phyloP scores from a whole-genome alignment of 148 eudicot species.

The Rhododendron simsii region DNA sequence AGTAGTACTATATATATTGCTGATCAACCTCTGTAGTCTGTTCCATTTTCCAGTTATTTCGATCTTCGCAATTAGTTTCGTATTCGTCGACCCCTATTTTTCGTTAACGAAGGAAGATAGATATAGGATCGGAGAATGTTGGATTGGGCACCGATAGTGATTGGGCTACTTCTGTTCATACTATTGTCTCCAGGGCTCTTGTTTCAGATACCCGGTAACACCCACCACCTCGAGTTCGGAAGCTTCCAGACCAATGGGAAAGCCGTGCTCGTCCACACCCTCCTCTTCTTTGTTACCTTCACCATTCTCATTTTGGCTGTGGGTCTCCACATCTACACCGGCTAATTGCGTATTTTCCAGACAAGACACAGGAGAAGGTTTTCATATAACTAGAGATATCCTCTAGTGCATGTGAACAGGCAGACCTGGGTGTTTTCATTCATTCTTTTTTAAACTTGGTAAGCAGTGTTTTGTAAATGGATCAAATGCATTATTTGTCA shows the following conservation, averaged over 20 bases:
- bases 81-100: neutral
- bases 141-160: conserved; percentile 31
- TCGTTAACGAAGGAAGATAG: neutral
- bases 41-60: neutral
- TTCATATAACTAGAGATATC: no score
- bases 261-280: conserved; percentile 25
- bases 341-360: neutral
- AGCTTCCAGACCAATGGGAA: conserved; percentile 27
- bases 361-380: neutral
- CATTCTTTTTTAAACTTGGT: neutral
- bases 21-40: neutral
- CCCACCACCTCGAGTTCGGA: conserved; percentile 20
- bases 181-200: conserved; percentile 25
- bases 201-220: conserved; percentile 26
- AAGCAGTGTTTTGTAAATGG: neutral
- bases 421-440: neutral
- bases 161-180: conserved; percentile 25
- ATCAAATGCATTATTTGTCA: neutral
- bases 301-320: conserved; percentile 31
- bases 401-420: no score
- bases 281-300: conserved; percentile 24
- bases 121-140: neutral
- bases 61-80: neutral
- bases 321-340: conserved; percentile 13
- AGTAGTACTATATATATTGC: neutral